phyloP scores from a whole-genome alignment of 2,329 filamentous ascomycete genomes.

The Lachnellula occidentalis region DNA sequence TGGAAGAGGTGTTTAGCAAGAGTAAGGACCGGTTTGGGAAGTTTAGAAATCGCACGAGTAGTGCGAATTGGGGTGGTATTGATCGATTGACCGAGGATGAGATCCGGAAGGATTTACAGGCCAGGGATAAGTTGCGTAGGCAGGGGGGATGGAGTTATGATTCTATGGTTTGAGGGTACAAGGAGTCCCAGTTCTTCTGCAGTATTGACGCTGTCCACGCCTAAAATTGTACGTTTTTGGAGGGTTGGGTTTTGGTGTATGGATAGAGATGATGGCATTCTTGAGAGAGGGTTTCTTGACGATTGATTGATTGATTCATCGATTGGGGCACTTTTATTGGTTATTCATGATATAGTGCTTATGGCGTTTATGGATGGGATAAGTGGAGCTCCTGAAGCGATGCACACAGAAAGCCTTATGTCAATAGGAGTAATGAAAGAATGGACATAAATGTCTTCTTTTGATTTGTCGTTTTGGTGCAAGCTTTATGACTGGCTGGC shows the following conservation, averaged over 20 bases:
- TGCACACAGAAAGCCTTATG: not conserved
- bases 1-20: constrained; percentile 94
- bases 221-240: not conserved
- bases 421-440: constrained; percentile 1
- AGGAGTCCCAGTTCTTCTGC: not conserved
- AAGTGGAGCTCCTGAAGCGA: not conserved
- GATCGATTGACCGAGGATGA: constrained; percentile 86
- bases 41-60: constrained; percentile 86
- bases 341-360: not conserved
- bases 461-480: too few relatives aligned
- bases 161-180: constrained; percentile 25
- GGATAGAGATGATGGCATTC: not conserved
- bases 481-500: too few relatives aligned
- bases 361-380: not conserved
- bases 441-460: not conserved
- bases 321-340: not conserved
- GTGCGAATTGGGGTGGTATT: constrained; percentile 84
- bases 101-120: constrained; percentile 71
- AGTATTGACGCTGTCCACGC: not conserved
- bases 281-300: constrained; percentile 1
- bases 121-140: constrained; percentile 69
- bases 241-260: not conserved
- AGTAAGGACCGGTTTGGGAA: constrained; percentile 80
- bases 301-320: constrained; percentile 2
- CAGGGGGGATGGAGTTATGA: constrained; percentile 80